Conservation (phyloP, 2,329 filamentous ascomycete species). For the Camptophora hylomeconis region DNA sequence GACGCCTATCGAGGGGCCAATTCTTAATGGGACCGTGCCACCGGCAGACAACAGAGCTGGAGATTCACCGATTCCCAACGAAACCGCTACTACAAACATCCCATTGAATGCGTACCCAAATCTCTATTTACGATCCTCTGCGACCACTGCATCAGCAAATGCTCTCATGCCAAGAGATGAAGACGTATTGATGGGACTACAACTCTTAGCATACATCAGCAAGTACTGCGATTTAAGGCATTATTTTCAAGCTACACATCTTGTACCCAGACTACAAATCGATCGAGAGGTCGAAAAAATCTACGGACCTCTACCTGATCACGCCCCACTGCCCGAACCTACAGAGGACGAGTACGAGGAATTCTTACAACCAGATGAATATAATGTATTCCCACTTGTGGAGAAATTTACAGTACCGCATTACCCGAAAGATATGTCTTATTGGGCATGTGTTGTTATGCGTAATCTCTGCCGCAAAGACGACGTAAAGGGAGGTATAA, state of each 20-base stretch:
- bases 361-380: slow-evolving; percentile 82
- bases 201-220: slow-evolving; percentile 91
- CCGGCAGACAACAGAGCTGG: slow-evolving; percentile 57
- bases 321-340: slow-evolving; percentile 25
- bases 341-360: slow-evolving; percentile 65
- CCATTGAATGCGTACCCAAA: slow-evolving; percentile 64
- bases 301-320: slow-evolving; percentile 50
- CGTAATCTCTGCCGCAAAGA: slow-evolving; percentile 96
- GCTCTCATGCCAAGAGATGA: slow-evolving; percentile 93
- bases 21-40: slow-evolving; percentile 56
- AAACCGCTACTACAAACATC: slow-evolving; percentile 60
- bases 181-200: slow-evolving; percentile 94
- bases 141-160: slow-evolving; percentile 57
- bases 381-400: slow-evolving; percentile 95
- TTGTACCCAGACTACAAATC: slow-evolving; percentile 85
- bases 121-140: slow-evolving; percentile 60
- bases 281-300: slow-evolving; percentile 70
- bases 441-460: slow-evolving; percentile 99
- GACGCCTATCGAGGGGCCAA: slow-evolving; percentile 70
- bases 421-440: slow-evolving; percentile 95
- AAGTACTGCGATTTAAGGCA: slow-evolving; percentile 95
- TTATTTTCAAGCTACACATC: slow-evolving; percentile 89
- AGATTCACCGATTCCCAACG: slow-evolving; percentile 54
- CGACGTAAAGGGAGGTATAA: slow-evolving; percentile 82
- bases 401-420: slow-evolving; percentile 97